A percentile compares a stretch with the other conserved stretches of the same genome.
These are phyloP conservation scores for Trebouxia sp. DNA, from an alignment of 139 green algal species.

Conservation along the genomic window DNA sequence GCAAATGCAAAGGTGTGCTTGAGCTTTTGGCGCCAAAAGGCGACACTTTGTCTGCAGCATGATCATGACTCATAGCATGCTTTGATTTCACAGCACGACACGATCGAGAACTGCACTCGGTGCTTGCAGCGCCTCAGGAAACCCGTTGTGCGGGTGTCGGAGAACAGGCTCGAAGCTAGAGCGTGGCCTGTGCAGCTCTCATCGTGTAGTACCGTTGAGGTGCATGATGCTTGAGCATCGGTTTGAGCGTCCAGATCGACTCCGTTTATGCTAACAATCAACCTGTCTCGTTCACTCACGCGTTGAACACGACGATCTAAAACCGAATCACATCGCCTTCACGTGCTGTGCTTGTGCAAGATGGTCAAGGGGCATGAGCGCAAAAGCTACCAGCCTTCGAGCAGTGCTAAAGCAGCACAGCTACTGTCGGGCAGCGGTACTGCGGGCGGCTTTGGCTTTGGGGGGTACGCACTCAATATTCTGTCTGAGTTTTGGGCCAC, in stretches of 20 bases:
- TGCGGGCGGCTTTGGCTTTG: slow-evolving; percentile 12
- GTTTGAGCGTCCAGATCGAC: too few relatives aligned
- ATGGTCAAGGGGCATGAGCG: slow-evolving; percentile 22
- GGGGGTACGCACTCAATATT: background rate
- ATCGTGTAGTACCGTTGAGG: too few relatives aligned
- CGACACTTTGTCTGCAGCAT: background rate
- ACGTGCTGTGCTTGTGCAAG: background rate
- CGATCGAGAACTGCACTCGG: slow-evolving; percentile 14
- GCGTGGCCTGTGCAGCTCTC: too few relatives aligned
- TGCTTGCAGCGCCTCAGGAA: too few relatives aligned
- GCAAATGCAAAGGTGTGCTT: background rate
- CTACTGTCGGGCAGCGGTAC: background rate
- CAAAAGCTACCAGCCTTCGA: slow-evolving; percentile 20
- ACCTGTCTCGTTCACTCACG: background rate
- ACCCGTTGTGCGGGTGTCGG: too few relatives aligned
- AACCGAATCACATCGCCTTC: background rate
- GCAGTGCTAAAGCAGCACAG: slow-evolving; percentile 24
- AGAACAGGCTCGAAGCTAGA: too few relatives aligned
- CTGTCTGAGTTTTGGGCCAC: background rate
- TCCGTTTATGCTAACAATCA: too few relatives aligned
- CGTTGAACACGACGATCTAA: background rate
- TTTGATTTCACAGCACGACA: slow-evolving; percentile 1
- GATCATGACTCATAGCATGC: slow-evolving; percentile 3
- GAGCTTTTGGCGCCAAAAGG: slow-evolving; percentile 20
- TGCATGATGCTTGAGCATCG: too few relatives aligned